Evolutionary conservation across 1,139 yeast species (phyloP).

Genomic region (Suzukiozyma palmioleophila): DNA sequence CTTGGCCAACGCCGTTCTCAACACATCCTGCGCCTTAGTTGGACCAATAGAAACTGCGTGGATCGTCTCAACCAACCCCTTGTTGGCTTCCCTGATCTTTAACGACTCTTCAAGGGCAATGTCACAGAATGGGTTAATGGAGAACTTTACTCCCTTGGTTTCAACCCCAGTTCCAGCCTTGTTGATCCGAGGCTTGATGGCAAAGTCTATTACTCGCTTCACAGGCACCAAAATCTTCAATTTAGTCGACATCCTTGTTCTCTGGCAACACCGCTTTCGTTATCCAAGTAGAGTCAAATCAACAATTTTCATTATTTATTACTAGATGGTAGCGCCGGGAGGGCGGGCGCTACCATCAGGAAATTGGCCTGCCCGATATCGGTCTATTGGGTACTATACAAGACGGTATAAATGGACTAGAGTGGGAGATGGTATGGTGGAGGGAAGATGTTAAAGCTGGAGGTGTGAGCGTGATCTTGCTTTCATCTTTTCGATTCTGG

Average conservation of each 20-base stretch:
- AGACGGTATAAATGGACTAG: too few relatives aligned
- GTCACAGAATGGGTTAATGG: constrained; percentile 96
- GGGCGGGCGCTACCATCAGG: background rate
- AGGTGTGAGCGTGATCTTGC: constrained; percentile 43
- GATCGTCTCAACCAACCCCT: constrained; percentile 70
- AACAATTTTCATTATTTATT: too few relatives aligned
- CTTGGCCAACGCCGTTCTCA: constrained; percentile 88
- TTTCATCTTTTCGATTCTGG: constrained; percentile 86
- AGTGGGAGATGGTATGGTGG: too few relatives aligned
- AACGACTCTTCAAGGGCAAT: constrained; percentile 94
- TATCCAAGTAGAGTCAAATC: too few relatives aligned
- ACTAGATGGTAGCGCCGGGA: background rate
- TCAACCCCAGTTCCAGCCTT: constrained; percentile 83
- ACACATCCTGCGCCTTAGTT: constrained; percentile 77
- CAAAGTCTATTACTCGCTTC: constrained; percentile 90
- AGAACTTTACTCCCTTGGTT: constrained; percentile 85
- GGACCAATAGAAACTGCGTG: constrained; percentile 95
- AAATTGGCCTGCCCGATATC: background rate
- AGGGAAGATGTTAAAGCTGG: background rate
- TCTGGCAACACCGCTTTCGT: background rate
- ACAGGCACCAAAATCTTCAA: constrained; percentile 87
- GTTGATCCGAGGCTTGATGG: constrained; percentile 89
- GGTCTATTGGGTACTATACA: too few relatives aligned
- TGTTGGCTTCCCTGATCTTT: constrained; percentile 64
- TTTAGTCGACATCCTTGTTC: constrained; percentile 38